A percentile compares a stretch with the other conserved stretches of the same genome.
Evolutionary conservation across 2,329 filamentous ascomycete species (phyloP).

Genomic region (Aspergillus ruber): DNA sequence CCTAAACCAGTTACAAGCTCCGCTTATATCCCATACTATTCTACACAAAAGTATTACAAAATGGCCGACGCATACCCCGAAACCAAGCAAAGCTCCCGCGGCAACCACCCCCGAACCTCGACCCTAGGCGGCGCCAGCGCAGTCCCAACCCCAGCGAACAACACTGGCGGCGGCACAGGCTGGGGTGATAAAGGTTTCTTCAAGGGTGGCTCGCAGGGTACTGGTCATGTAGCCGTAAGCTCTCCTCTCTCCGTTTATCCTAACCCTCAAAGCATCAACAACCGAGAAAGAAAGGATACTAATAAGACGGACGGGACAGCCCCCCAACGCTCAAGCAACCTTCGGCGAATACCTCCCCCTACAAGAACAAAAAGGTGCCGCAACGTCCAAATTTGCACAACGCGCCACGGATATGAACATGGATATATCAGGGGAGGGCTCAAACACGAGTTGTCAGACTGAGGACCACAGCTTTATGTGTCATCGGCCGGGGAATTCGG

Average conservation of each 20-base stretch:
- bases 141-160: constrained; percentile 25
- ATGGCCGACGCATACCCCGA: constrained; percentile 8
- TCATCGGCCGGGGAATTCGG: constrained; percentile 18
- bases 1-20: too few species aligned
- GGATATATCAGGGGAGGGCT: background rate
- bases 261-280: too few species aligned
- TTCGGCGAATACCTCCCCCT: constrained; percentile 23
- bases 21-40: too few species aligned
- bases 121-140: constrained; percentile 19
- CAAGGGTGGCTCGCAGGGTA: constrained; percentile 17
- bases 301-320: too few species aligned
- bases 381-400: constrained; percentile 13
- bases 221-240: constrained; percentile 19
- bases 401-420: constrained; percentile 5
- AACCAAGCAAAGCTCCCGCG: background rate
- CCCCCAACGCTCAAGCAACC: constrained; percentile 16
- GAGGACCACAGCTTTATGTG: constrained; percentile 29
- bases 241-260: too few species aligned
- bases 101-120: constrained; percentile 10
- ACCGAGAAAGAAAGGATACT: too few species aligned
- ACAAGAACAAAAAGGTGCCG: constrained; percentile 21
- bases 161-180: constrained; percentile 14
- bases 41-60: too few species aligned
- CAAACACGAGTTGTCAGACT: constrained; percentile 12
- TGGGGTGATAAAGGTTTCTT: constrained; percentile 17